Evolutionary conservation across 2,329 filamentous ascomycete species (phyloP).

Genomic region (Colletotrichum sp.): DNA sequence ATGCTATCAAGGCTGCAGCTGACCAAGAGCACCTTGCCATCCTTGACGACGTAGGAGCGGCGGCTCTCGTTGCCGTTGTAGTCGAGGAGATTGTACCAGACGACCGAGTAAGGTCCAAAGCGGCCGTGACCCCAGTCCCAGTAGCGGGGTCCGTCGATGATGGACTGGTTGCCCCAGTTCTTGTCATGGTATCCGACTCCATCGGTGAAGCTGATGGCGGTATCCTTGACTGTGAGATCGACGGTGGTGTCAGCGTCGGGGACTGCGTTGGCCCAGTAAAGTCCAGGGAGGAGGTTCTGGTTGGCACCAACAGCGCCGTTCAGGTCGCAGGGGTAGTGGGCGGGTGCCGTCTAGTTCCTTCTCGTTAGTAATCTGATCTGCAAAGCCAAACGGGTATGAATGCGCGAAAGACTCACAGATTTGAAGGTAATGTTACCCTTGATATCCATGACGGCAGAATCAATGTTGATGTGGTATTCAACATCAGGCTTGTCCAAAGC

Average conservation of each 20-base stretch:
- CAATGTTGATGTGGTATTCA: not conserved
- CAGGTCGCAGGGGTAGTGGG: not conserved
- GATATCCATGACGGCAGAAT: not conserved
- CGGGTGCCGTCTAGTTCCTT: not conserved
- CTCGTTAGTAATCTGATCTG: rapidly evolving
- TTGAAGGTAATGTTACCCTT: not conserved
- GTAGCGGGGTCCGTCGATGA: not conserved
- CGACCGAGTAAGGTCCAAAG: slow-evolving; percentile 45
- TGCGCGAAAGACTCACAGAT: not conserved
- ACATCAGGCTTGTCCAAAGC: not conserved
- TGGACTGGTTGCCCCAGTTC: slow-evolving; percentile 45
- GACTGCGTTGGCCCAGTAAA: not conserved
- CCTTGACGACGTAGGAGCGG: slow-evolving; percentile 31
- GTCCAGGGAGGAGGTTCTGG: not conserved
- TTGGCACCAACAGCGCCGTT: not conserved
- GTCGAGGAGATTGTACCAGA: slow-evolving; percentile 45
- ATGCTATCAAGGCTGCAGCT: slow-evolving; percentile 27
- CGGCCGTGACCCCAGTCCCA: slow-evolving; percentile 53
- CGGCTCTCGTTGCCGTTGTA: slow-evolving; percentile 27
- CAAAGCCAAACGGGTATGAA: not conserved
- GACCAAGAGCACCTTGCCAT: slow-evolving; percentile 30
- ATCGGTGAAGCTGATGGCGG: not conserved
- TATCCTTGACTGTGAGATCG: not conserved
- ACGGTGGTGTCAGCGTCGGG: not conserved
- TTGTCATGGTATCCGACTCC: slow-evolving; percentile 52